phyloP scores from a whole-genome alignment of 345 rosid genomes.

The Citrus reticulata region DNA sequence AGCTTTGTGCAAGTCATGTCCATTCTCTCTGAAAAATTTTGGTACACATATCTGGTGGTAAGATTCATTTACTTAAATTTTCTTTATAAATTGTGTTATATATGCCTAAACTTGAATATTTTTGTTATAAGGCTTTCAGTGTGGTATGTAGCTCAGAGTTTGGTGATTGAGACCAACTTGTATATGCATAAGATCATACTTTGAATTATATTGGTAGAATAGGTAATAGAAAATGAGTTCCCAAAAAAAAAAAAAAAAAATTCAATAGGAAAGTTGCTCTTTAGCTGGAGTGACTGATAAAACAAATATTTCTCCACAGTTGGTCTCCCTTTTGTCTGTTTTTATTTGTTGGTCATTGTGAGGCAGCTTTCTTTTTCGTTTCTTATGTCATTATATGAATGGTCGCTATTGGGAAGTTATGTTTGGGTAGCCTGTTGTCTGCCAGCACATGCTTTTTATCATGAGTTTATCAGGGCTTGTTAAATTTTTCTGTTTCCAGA shows the following conservation, averaged over 20 bases:
- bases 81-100: background rate
- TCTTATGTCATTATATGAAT: background rate
- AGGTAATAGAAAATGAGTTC: background rate
- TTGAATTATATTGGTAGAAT: background rate
- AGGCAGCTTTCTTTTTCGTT: background rate
- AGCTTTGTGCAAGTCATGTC: conserved; percentile 81
- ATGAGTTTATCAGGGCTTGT: background rate
- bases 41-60: conserved; percentile 85
- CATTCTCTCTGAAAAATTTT: conserved; percentile 79
- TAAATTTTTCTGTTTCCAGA: background rate
- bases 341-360: background rate
- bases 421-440: background rate
- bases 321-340: background rate
- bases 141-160: background rate
- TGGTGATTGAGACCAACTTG: background rate
- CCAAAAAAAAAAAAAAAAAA: background rate
- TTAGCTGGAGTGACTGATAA: background rate
- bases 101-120: background rate
- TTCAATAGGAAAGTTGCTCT: background rate
- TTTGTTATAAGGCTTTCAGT: background rate
- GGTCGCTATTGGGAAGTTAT: background rate
- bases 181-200: background rate
- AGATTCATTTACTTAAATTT: conserved; percentile 17
- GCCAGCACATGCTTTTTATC: background rate
- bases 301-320: background rate